Base-by-base conservation (phyloP, 176 grass and related monocot species). In the Bolboschoenus planiculmis region DNA sequence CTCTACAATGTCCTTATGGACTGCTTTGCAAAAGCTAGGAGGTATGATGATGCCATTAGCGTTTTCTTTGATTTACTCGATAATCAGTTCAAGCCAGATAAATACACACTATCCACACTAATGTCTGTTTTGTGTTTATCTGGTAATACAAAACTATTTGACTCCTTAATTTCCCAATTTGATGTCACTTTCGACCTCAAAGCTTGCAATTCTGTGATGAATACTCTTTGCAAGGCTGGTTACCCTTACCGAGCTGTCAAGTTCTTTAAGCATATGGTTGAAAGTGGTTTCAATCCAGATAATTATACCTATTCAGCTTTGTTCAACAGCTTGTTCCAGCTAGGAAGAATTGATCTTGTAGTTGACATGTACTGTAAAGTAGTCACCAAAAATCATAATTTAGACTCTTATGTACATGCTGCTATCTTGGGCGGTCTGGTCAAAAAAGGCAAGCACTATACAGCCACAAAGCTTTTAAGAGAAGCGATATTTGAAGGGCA, bases 1-100 rank as follows among this genome's bases (percentile, higher is more conserved):
- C 64, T 98, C 24, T 94, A 90, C 85, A 95, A 95, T 83, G 90
- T 95, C 60, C 59, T 98, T 9, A 98, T 98, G 82, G 89, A 91
- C 87, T 87, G 92, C 84, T 89, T 93, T 84, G 54, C 70, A 16
- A 98, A 90, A 81, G 85, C 81, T 78, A 71, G 56, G 75, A 91
- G 84, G 67, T 90, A 93, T 33, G 51, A 88, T 70, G 84, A 87
- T 34, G 90, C 92, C 13, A 82, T 98, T 50, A 23, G 86, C 37
- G 47, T 91, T 80, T 95, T 85, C 66, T 62, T 85, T 39, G 30
- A 79, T 84, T 82, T 98, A 74, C 56, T 56, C 44, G 55, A 72
- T 61, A 87, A 53, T 42, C 64, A 79, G n/a, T 85, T 98, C 70
- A 90, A 95, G 26, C 89, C 86, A 2, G 92, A 98, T 83, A 84